Evolutionary conservation across 192 early-diverging fungal genomes (phyloP).

Genomic region (Chytriomyces sp.): DNA sequence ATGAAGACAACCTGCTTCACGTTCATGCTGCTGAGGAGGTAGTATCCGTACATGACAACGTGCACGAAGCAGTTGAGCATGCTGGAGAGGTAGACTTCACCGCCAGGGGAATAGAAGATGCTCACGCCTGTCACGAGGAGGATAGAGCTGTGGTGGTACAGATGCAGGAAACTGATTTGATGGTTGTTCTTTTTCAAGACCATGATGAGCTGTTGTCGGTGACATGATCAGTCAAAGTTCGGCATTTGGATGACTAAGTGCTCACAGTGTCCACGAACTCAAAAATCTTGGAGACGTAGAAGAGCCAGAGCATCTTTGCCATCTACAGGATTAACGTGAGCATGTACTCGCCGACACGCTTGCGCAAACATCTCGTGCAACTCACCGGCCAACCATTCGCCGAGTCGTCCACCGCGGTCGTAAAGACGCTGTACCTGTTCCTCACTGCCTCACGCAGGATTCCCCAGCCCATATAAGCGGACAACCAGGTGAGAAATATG

Average conservation of each 20-base stretch:
- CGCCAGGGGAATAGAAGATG: constrained; percentile 56
- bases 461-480: constrained; percentile 57
- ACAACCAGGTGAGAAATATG: constrained; percentile 54
- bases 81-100: constrained; percentile 60
- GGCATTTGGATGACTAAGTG: too few relatives aligned
- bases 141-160: constrained; percentile 69
- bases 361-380: background rate
- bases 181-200: constrained; percentile 69
- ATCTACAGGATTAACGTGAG: constrained; percentile 51
- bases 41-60: constrained; percentile 72
- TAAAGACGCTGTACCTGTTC: constrained; percentile 51
- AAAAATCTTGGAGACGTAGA: constrained; percentile 64
- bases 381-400: constrained; percentile 41
- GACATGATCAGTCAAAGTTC: background rate
- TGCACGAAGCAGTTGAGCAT: constrained; percentile 65
- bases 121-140: constrained; percentile 46
- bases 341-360: background rate
- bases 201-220: constrained; percentile 60
- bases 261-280: constrained; percentile 64
- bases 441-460: constrained; percentile 52
- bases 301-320: constrained; percentile 67
- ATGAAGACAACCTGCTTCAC: constrained; percentile 60
- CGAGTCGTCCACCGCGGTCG: constrained; percentile 54
- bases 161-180: constrained; percentile 67
- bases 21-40: constrained; percentile 53